Evolutionary conservation across 2,329 filamentous ascomycete species (phyloP), one percentile per base, ranked within the genome.

Genomic region (Ophiostoma himal-ulmi): DNA sequence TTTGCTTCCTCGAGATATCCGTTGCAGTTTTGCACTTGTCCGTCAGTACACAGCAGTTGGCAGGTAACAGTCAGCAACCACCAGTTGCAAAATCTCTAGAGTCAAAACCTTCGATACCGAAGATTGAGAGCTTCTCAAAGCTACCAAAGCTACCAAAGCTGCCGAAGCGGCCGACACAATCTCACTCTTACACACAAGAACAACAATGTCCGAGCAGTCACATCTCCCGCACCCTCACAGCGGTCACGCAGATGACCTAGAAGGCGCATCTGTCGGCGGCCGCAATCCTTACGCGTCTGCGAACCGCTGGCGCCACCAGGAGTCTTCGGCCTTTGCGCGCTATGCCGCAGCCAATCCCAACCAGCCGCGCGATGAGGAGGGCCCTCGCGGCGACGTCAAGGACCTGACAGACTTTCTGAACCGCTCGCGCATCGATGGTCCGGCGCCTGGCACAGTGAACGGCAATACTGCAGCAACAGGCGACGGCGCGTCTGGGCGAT

Each of bases 221-320:
- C 54, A 69, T 48, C 68, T 57, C 10, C 41, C 37, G 22, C 52
- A 57, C 5, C 70, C 68, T 69, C 67, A 34, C 69, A 66, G 68
- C 65, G 22, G 13, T 36, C 26, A 7, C 10, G 65, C 14, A 14
- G 69, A 68, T 39, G 68, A 64, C 74, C n/a, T 26, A 22, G 52
- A 57, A 62, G 78, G 79, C 77, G 79, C 72, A 74, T 69, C 73
- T 73, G 64, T 77, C 79, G 77, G 79, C 71, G 77, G 77, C 70
- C 79, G 76, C 71, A 87, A 88, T 75, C 85, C 84, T 2, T 80
- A 89, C 75, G 83, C 84, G 52, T 89, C 87, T 10, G 75, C 82
- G 57, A 88, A 80, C 76, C 81, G 81, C 74, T 89, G 88, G 88
- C 84, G 87, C 70, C 88, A 89, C 76, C 85, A 89, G 76, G 88